Evolutionary conservation across 2,329 filamentous ascomycete genomes (phyloP).

Genomic region (Ophiostoma sp.): DNA sequence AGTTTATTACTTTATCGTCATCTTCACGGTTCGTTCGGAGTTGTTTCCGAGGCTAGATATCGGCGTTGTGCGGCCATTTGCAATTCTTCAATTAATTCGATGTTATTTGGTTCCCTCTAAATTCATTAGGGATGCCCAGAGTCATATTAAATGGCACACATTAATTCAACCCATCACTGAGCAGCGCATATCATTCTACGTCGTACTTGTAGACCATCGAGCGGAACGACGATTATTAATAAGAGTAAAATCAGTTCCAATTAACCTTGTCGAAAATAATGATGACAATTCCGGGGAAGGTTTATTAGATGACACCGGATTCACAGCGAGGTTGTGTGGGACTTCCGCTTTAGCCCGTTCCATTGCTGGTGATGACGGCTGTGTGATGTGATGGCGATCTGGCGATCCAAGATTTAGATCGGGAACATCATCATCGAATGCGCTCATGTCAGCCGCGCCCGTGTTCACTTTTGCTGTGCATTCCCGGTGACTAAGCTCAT

Average conservation of each 20-base stretch:
- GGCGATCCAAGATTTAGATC: not conserved
- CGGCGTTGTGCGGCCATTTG: not conserved
- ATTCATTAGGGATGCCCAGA: not conserved
- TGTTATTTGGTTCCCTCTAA: not conserved
- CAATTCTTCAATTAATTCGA: not conserved
- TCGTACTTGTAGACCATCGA: not conserved
- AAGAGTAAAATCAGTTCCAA: no score
- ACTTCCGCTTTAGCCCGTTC: not conserved
- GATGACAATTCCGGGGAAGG: not conserved
- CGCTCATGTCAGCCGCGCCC: not conserved
- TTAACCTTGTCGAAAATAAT: not conserved
- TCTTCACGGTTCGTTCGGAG: not conserved
- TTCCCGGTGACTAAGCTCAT: not conserved
- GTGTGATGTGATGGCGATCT: conserved; percentile 1
- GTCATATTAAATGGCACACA: not conserved
- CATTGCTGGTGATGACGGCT: not conserved
- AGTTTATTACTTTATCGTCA: not conserved
- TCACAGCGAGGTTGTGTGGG: not conserved
- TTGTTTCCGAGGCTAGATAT: not conserved
- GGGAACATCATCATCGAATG: not conserved
- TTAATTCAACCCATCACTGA: not conserved
- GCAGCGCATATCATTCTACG: not conserved
- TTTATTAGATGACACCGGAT: not conserved
- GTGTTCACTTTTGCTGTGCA: not conserved
- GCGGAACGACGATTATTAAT: not conserved